A percentile compares a stretch with the other conserved stretches of the same genome.
These are phyloP conservation scores for Chaetomiaceae sp. DNA, from an alignment of 2,329 filamentous ascomycete species.

Conservation along the genomic window DNA sequence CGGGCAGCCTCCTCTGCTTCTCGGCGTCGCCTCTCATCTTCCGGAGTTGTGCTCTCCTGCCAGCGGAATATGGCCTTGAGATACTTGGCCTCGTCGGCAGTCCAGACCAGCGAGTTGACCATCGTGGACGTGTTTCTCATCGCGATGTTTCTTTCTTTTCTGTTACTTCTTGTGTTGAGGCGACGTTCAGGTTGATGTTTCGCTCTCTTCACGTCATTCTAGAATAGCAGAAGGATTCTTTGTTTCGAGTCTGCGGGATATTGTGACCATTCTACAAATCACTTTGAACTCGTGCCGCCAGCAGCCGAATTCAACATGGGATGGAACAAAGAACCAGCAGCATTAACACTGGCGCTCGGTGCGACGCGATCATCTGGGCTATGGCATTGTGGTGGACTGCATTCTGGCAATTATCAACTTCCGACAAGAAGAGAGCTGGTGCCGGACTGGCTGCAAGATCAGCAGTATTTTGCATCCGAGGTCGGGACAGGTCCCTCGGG, in stretches of 20 bases:
- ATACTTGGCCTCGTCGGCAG: conserved; percentile 39
- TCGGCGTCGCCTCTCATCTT: conserved; percentile 20
- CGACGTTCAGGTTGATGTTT: neutral
- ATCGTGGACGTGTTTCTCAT: conserved; percentile 10
- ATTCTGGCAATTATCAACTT: conserved; percentile 28
- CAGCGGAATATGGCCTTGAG: conserved; percentile 38
- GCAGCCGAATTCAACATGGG: neutral
- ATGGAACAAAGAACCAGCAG: neutral
- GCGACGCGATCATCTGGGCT: neutral
- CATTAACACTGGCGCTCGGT: neutral
- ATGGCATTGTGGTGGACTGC: neutral
- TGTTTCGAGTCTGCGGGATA: neutral
- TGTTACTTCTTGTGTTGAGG: neutral
- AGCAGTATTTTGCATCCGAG: too few relatives aligned
- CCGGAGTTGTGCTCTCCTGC: conserved; percentile 30
- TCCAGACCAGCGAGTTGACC: conserved; percentile 34
- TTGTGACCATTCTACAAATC: neutral
- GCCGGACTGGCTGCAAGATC: conserved; percentile 1
- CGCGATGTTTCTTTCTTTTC: neutral
- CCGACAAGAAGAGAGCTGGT: conserved; percentile 19
- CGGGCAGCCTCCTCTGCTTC: conserved; percentile 12
- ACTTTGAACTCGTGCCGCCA: neutral
- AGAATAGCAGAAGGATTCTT: neutral
- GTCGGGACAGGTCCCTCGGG: too few relatives aligned
- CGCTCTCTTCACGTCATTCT: neutral